phyloP scores from a whole-genome alignment of 306 rosid genomes.

The Herpetospermum pedunculosum region DNA sequence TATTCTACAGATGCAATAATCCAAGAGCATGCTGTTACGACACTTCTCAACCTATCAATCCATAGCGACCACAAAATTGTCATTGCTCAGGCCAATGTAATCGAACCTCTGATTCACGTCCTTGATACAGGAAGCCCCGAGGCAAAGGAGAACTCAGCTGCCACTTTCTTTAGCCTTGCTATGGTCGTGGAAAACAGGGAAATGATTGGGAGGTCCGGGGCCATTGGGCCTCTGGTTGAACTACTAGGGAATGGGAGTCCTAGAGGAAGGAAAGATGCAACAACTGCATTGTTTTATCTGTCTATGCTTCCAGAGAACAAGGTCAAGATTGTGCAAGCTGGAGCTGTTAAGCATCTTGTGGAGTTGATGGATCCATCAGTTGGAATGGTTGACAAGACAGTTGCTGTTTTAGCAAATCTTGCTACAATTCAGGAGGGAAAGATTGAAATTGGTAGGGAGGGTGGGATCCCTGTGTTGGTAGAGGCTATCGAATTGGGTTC shows the following conservation, averaged over 20 bases:
- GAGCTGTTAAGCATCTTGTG: slow-evolving; percentile 86
- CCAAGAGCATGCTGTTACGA: slow-evolving; percentile 95
- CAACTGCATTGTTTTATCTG: slow-evolving; percentile 90
- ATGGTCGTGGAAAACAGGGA: slow-evolving; percentile 87
- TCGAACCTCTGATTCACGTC: slow-evolving; percentile 79
- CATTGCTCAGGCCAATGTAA: slow-evolving; percentile 74
- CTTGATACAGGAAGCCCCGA: slow-evolving; percentile 83
- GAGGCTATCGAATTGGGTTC: slow-evolving; percentile 98
- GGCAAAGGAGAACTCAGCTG: slow-evolving; percentile 96
- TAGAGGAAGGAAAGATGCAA: slow-evolving; percentile 95
- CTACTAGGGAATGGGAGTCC: slow-evolving; percentile 86
- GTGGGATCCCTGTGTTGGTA: slow-evolving; percentile 84
- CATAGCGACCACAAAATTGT: slow-evolving; percentile 68
- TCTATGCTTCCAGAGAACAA: slow-evolving; percentile 84
- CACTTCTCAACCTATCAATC: slow-evolving; percentile 90
- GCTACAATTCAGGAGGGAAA: slow-evolving; percentile 86
- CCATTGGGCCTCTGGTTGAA: slow-evolving; percentile 79
- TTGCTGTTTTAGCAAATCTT: slow-evolving; percentile 88
- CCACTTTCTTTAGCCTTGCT: slow-evolving; percentile 91
- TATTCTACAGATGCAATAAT: slow-evolving; percentile 40
- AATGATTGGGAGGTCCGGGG: slow-evolving; percentile 86
- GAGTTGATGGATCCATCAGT: slow-evolving; percentile 98
- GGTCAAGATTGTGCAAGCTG: slow-evolving; percentile 79
- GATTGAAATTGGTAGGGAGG: slow-evolving; percentile 57
- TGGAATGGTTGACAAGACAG: slow-evolving; percentile 98